Evolutionary conservation across 2,329 filamentous ascomycete genomes (phyloP).

Genomic region (Stachybotrys chlorohalonatus): DNA sequence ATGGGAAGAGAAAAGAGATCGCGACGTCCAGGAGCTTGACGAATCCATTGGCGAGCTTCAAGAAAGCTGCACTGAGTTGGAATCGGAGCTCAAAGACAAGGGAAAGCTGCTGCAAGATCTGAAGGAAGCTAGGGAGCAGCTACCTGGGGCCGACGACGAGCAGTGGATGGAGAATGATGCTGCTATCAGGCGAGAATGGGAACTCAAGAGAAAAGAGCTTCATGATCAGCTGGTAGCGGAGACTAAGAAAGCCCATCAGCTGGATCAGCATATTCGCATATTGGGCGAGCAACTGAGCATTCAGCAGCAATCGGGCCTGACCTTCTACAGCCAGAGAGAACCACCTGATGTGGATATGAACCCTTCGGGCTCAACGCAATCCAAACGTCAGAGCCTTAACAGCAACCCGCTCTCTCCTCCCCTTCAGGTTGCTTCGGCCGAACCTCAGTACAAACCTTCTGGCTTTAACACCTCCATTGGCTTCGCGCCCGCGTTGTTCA

Average conservation of each 20-base stretch:
- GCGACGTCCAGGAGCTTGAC: slow-evolving; percentile 41
- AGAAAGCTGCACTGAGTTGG: slow-evolving; percentile 54
- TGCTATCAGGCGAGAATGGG: slow-evolving; percentile 47
- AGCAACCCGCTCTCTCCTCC: slow-evolving; percentile 36
- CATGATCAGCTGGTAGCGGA: slow-evolving; percentile 40
- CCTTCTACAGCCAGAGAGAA: slow-evolving; percentile 36
- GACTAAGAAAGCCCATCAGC: slow-evolving; percentile 34
- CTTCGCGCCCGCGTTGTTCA: slow-evolving; percentile 45
- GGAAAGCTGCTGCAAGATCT: slow-evolving; percentile 63
- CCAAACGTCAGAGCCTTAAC: slow-evolving; percentile 38
- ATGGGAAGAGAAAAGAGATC: slow-evolving; percentile 41
- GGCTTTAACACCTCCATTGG: slow-evolving; percentile 41
- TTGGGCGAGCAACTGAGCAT: slow-evolving; percentile 37
- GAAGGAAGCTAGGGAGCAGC: slow-evolving; percentile 59
- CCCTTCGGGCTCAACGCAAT: slow-evolving; percentile 25
- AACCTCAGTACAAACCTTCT: slow-evolving; percentile 37
- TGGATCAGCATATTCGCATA: slow-evolving; percentile 36
- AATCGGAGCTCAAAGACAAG: slow-evolving; percentile 61
- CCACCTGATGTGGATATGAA: slow-evolving; percentile 40
- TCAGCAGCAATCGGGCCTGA: slow-evolving; percentile 31
- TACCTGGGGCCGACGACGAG: slow-evolving; percentile 53
- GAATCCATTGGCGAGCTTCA: slow-evolving; percentile 52
- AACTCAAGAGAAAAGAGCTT: slow-evolving; percentile 41
- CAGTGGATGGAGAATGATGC: slow-evolving; percentile 42
- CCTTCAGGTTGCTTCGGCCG: slow-evolving; percentile 24